phyloP scores from a whole-genome alignment of 805 yeast species.

The Nakazawaea holstii region DNA sequence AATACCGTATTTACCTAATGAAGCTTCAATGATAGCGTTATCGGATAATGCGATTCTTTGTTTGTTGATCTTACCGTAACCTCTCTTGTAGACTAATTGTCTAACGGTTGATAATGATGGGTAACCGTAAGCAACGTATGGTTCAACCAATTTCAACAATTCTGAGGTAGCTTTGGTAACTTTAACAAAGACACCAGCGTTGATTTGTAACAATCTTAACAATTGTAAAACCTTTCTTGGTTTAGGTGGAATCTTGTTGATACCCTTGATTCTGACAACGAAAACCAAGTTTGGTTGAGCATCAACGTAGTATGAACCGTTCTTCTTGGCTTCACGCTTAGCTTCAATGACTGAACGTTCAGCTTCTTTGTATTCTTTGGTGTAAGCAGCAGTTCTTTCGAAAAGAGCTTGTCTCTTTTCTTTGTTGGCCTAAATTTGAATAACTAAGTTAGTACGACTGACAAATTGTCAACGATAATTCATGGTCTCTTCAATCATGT shows the following conservation, averaged over 20 bases:
- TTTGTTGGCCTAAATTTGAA: conserved; percentile 33
- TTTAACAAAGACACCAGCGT: conserved; percentile 92
- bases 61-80: conserved; percentile 94
- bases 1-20: conserved; percentile 90
- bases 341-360: conserved; percentile 84
- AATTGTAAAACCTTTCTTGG: conserved; percentile 98
- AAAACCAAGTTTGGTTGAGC: conserved; percentile 94
- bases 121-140: conserved; percentile 97
- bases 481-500: neutral
- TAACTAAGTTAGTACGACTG: conserved; percentile 3
- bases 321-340: conserved; percentile 90
- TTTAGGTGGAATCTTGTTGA: conserved; percentile 97
- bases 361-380: conserved; percentile 88
- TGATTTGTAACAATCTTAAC: conserved; percentile 88
- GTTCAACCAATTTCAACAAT: conserved; percentile 90
- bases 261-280: conserved; percentile 99
- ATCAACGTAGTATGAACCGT: conserved; percentile 90
- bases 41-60: conserved; percentile 90
- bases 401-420: conserved; percentile 46
- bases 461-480: neutral
- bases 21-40: conserved; percentile 82
- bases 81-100: conserved; percentile 95
- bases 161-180: conserved; percentile 94
- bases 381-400: conserved; percentile 96
- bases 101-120: conserved; percentile 89